These are phyloP conservation scores for Daldinia eschscholtzii DNA, from an alignment of 2,329 filamentous ascomycete genomes.

Conservation along the genomic window DNA sequence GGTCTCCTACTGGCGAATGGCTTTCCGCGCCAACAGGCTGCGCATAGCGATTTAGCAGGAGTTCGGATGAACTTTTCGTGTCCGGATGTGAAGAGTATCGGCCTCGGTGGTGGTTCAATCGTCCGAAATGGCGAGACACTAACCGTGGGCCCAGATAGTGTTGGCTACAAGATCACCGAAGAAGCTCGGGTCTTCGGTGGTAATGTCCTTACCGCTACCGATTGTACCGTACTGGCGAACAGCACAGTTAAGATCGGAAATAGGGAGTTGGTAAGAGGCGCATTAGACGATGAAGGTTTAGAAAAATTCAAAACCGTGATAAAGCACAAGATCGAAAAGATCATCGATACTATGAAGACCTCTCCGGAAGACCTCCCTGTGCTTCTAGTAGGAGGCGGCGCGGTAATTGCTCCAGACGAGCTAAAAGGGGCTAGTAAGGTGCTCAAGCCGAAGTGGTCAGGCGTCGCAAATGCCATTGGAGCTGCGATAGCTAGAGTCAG, in stretches of 20 bases:
- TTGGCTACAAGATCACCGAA: constrained; percentile 67
- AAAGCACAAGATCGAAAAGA: constrained; percentile 50
- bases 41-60: constrained; percentile 72
- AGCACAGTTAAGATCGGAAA: constrained; percentile 58
- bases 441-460: constrained; percentile 67
- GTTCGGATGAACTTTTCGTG: constrained; percentile 72
- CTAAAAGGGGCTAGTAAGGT: constrained; percentile 68
- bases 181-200: constrained; percentile 70
- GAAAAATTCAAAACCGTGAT: constrained; percentile 46
- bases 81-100: constrained; percentile 71
- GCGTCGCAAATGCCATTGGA: constrained; percentile 74
- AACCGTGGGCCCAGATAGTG: constrained; percentile 71
- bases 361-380: constrained; percentile 70
- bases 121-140: constrained; percentile 59
- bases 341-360: constrained; percentile 72
- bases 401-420: constrained; percentile 68
- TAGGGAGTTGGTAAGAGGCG: constrained; percentile 43
- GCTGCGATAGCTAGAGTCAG: constrained; percentile 73
- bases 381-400: constrained; percentile 73
- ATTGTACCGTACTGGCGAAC: constrained; percentile 59
- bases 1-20: constrained; percentile 71
- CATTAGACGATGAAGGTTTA: constrained; percentile 46
- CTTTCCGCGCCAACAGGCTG: constrained; percentile 72
- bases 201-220: constrained; percentile 69
- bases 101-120: constrained; percentile 70